Conservation (phyloP, 2,329 filamentous ascomycete genomes). For the Esteya vermicola region DNA sequence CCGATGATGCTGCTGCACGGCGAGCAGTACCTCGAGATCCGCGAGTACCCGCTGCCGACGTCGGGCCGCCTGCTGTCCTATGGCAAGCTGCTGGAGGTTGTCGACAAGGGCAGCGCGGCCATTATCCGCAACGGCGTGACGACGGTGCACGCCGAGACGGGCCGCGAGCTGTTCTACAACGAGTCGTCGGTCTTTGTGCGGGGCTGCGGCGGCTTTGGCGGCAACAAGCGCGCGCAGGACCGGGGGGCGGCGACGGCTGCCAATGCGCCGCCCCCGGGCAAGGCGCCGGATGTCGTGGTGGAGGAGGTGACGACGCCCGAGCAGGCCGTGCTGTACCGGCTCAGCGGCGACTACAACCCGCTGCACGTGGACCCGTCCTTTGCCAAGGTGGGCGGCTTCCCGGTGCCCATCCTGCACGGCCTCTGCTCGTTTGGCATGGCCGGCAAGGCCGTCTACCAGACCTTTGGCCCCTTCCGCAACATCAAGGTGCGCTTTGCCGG, state of each 20-base stretch:
- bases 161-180: slow-evolving; percentile 93
- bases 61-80: slow-evolving; percentile 61
- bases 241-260: slow-evolving; percentile 67
- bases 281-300: slow-evolving; percentile 65
- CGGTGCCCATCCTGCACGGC: slow-evolving; percentile 89
- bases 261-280: slow-evolving; percentile 58
- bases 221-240: slow-evolving; percentile 60
- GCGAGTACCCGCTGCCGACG: slow-evolving; percentile 83
- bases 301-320: slow-evolving; percentile 80
- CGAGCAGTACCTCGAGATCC: slow-evolving; percentile 94
- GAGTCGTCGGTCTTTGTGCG: slow-evolving; percentile 88
- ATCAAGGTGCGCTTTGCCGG: slow-evolving; percentile 88
- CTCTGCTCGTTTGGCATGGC: slow-evolving; percentile 88
- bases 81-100: slow-evolving; percentile 76
- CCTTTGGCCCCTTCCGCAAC: slow-evolving; percentile 72
- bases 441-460: slow-evolving; percentile 78
- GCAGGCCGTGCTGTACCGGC: slow-evolving; percentile 83
- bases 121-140: slow-evolving; percentile 67
- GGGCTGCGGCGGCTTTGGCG: slow-evolving; percentile 81
- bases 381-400: slow-evolving; percentile 90
- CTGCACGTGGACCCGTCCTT: slow-evolving; percentile 92
- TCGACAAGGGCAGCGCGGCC: slow-evolving; percentile 88
- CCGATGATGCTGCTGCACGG: slow-evolving; percentile 99
- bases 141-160: slow-evolving; percentile 71
- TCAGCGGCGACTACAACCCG: slow-evolving; percentile 91